phyloP scores from a whole-genome alignment of 1,284 basidiomycete genomes.

The Amylostereum areolatum region DNA sequence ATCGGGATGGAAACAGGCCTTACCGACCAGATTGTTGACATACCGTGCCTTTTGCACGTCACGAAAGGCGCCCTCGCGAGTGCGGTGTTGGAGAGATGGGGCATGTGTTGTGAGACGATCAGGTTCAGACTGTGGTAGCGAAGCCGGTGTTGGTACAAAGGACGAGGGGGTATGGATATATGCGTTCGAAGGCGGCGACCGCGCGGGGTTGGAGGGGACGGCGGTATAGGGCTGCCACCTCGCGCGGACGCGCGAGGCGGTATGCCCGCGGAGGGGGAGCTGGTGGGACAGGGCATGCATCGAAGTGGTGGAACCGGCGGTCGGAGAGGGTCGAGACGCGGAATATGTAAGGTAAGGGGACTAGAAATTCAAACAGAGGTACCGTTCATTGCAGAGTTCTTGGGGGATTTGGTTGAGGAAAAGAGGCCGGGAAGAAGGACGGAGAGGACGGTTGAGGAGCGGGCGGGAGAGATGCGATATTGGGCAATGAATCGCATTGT shows the following conservation, averaged over 20 bases:
- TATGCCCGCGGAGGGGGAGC: constrained; percentile 61
- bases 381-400: too few relatives aligned
- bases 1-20: constrained; percentile 20
- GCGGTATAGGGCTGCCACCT: constrained; percentile 71
- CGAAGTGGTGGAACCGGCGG: neutral
- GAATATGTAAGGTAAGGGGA: constrained; percentile 12
- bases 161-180: constrained; percentile 59
- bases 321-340: constrained; percentile 19
- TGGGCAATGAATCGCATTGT: too few relatives aligned
- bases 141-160: constrained; percentile 39
- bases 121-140: constrained; percentile 31
- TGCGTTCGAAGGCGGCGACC: constrained; percentile 37
- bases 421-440: too few relatives aligned
- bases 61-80: constrained; percentile 29
- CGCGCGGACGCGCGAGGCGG: constrained; percentile 55
- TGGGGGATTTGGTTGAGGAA: too few relatives aligned
- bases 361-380: constrained; percentile 29
- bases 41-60: constrained; percentile 57
- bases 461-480: too few relatives aligned
- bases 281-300: constrained; percentile 58
- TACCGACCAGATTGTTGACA: constrained; percentile 62
- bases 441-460: too few relatives aligned
- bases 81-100: constrained; percentile 25
- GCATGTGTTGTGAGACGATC: constrained; percentile 28
- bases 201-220: constrained; percentile 31